Percentiles rank a stretch among this genome's conserved stretches.
These are phyloP conservation scores for Annona squamosa DNA, from an alignment of 164 flowering plant species.

Conservation along the genomic window DNA sequence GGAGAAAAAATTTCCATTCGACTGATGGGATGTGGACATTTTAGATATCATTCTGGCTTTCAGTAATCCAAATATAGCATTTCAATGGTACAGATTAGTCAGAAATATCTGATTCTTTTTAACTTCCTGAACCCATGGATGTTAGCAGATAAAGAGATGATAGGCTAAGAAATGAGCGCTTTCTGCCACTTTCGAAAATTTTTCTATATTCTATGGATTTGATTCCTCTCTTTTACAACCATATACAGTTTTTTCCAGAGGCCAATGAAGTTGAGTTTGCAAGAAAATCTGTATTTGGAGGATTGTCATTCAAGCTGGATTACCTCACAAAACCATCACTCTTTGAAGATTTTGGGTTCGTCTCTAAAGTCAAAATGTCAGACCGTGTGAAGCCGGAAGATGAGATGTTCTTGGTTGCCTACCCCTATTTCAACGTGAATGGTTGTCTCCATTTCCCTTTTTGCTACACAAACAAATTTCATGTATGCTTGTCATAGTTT, in stretches of 20 bases:
- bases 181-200: neutral
- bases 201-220: neutral
- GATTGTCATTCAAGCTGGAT: constrained; percentile 79
- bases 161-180: neutral
- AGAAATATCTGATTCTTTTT: neutral
- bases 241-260: constrained; percentile 87
- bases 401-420: constrained; percentile 74
- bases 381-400: constrained; percentile 89
- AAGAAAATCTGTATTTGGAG: constrained; percentile 64
- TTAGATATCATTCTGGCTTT: too few species aligned
- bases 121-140: neutral
- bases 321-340: constrained; percentile 91
- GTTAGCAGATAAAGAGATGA: neutral
- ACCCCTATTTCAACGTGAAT: constrained; percentile 92
- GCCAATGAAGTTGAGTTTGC: constrained; percentile 89
- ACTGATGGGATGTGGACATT: too few species aligned
- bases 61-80: too few species aligned
- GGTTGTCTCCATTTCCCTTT: constrained; percentile 30
- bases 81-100: too few species aligned
- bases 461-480: constrained; percentile 2
- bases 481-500: neutral
- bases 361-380: constrained; percentile 68
- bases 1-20: too few species aligned
- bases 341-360: constrained; percentile 88
- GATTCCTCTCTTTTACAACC: neutral